Base-by-base conservation (phyloP, 352 stramenopile species). In the Thraustotheca clavata region DNA sequence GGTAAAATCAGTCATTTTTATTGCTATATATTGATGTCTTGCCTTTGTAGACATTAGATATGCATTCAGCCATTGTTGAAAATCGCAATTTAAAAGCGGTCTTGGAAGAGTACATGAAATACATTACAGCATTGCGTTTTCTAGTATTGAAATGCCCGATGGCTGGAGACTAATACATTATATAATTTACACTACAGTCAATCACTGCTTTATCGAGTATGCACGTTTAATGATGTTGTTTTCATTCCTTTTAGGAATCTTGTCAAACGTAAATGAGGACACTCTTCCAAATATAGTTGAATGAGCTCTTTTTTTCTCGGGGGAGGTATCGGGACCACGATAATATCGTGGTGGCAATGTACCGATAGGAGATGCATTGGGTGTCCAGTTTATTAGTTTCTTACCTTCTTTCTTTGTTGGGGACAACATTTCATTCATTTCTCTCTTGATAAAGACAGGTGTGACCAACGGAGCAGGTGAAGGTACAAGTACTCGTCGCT, bases 231-330 rank as follows among this genome's bases (percentile, higher is more conserved):
- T 24, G 39, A n/a, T 47, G 39, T 47, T 24, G 39, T 47, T 24
- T n/a, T 2, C 39, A 24, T 16, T 43, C 38, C 20, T 43, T 31
- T 52, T 52, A 31, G 43, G 43, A 24, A 26, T 14, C 43, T 52
- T 68, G n/a, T n/a, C n/a, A 73, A 92, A 92, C 33, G 83, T 90
- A 49, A 92, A 79, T 4, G 83, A 88, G 60, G 83, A 74, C 52
- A 79, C 75, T 41, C 79, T 74, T 49, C 82, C 75, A 62, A 94
- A 89, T 1, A 82, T 94, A 20, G 78, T 87, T 47, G 82, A 89
- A 69, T 91, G 80, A 48, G 83, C 80, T 39, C 82, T 79, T 24
- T 82, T 80, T 66, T 91, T 93, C 59, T 86, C 67, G 14, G 79
- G 78, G 0, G 78, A 81, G 39, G 73, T 73, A 3, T 75, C 52